Conservation (phyloP, 169 alveolate genomes). For the Plasmodium gaboni region DNA sequence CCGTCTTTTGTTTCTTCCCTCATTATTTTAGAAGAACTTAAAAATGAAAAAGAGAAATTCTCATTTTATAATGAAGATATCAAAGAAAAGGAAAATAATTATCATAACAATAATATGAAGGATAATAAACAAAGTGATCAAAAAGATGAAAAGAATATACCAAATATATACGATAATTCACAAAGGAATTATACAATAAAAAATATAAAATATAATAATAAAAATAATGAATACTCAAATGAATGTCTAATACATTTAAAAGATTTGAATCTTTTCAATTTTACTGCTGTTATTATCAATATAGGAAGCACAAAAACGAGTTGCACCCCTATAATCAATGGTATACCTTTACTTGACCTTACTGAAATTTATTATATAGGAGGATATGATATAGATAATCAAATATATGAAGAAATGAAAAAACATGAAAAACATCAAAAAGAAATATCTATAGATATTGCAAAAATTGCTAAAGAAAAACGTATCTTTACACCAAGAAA, state of each 20-base stretch:
- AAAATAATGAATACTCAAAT: constrained; percentile 21
- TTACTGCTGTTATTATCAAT: constrained; percentile 45
- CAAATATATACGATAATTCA: not conserved
- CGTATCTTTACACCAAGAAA: constrained; percentile 50
- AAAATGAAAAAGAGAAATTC: constrained; percentile 5
- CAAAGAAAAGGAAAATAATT: not conserved
- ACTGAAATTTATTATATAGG: constrained; percentile 49
- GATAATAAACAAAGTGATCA: not conserved
- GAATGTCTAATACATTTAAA: constrained; percentile 22
- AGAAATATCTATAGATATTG: constrained; percentile 56
- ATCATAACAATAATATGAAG: not conserved
- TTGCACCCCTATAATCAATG: constrained; percentile 72
- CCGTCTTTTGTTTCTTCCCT: constrained; percentile 67
- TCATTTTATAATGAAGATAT: constrained; percentile 33
- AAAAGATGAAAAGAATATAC: not conserved
- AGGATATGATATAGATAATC: constrained; percentile 76
- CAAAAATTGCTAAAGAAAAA: constrained; percentile 74
- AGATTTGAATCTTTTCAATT: constrained; percentile 45
- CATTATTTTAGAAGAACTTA: constrained; percentile 38
- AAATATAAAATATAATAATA: not conserved
- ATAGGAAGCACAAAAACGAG: constrained; percentile 67
- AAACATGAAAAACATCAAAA: constrained; percentile 29
- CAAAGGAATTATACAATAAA: not conserved
- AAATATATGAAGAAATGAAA: constrained; percentile 72
- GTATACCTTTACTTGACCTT: constrained; percentile 68